phyloP scores from a whole-genome alignment of 2,329 filamentous ascomycete species.

The Ceratocystiopsis brevicomis region DNA sequence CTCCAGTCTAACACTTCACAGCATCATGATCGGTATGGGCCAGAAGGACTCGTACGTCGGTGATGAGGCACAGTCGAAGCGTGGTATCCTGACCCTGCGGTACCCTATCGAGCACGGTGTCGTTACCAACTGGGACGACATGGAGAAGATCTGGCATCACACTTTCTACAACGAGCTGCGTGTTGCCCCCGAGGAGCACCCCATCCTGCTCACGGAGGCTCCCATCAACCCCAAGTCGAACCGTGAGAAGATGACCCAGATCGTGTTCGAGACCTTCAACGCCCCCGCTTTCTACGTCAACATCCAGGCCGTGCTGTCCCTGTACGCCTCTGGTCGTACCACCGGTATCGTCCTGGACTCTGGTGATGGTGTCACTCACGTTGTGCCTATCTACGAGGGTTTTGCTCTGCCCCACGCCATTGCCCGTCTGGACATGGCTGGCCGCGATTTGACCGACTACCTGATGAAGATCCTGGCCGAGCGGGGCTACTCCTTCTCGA shows the following conservation, averaged over 20 bases:
- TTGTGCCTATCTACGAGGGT: conserved; percentile 99
- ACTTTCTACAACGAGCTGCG: conserved; percentile 99
- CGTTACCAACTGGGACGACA: conserved; percentile 99
- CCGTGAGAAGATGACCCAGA: conserved; percentile 99
- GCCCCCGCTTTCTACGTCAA: conserved; percentile 99
- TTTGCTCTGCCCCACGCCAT: conserved; percentile 99
- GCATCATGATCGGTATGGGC: conserved; percentile 99
- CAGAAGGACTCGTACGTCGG: conserved; percentile 99
- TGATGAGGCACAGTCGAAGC: conserved; percentile 99
- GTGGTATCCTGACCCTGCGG: conserved; percentile 98
- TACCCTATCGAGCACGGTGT: conserved; percentile 99
- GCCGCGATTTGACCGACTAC: conserved; percentile 99
- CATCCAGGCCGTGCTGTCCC: conserved; percentile 96
- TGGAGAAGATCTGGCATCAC: conserved; percentile 99
- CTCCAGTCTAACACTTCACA: not conserved
- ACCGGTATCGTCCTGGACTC: conserved; percentile 99
- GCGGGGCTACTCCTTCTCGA: conserved; percentile 99
- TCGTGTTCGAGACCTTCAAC: conserved; percentile 99
- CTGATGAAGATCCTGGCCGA: conserved; percentile 99
- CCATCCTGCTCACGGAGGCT: conserved; percentile 94
- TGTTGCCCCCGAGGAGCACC: conserved; percentile 99
- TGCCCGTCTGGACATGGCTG: conserved; percentile 99
- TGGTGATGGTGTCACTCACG: conserved; percentile 99
- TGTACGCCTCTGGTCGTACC: conserved; percentile 99
- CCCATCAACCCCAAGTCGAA: conserved; percentile 99